Conservation (phyloP, 2,329 filamentous ascomycete genomes). For the Thielaviopsis cerberus region DNA sequence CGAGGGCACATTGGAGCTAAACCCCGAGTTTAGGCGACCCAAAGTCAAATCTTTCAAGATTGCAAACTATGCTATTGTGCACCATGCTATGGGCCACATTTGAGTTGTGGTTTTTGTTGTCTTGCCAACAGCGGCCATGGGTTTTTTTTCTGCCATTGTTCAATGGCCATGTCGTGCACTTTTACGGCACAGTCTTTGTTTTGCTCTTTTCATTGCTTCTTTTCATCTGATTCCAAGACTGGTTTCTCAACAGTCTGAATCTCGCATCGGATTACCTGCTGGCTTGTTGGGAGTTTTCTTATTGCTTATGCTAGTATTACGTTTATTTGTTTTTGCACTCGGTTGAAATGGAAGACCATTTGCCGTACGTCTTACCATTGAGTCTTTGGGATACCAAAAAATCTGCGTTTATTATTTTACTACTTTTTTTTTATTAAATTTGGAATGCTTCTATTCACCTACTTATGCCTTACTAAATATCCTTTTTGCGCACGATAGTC, state of each 20-base stretch:
- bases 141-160: background rate
- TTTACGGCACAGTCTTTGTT: background rate
- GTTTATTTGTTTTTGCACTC: background rate
- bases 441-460: too few species aligned
- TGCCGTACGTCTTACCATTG: background rate
- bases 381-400: background rate
- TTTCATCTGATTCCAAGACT: background rate
- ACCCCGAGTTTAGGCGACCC: slow-evolving; percentile 34
- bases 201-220: background rate
- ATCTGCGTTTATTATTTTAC: background rate
- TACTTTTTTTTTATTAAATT: background rate
- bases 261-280: background rate
- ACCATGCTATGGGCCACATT: slow-evolving; percentile 9
- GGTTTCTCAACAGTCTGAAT: background rate
- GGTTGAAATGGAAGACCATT: background rate
- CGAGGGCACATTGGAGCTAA: slow-evolving; percentile 38
- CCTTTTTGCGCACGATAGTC: background rate
- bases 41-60: slow-evolving; percentile 38
- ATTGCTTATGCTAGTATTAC: background rate
- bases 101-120: background rate
- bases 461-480: too few species aligned
- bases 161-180: background rate
- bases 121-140: background rate
- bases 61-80: slow-evolving; percentile 35
- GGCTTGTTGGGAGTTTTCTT: background rate